phyloP scores from a whole-genome alignment of 2,329 filamentous ascomycete species.

The Fusarium subtropicale region DNA sequence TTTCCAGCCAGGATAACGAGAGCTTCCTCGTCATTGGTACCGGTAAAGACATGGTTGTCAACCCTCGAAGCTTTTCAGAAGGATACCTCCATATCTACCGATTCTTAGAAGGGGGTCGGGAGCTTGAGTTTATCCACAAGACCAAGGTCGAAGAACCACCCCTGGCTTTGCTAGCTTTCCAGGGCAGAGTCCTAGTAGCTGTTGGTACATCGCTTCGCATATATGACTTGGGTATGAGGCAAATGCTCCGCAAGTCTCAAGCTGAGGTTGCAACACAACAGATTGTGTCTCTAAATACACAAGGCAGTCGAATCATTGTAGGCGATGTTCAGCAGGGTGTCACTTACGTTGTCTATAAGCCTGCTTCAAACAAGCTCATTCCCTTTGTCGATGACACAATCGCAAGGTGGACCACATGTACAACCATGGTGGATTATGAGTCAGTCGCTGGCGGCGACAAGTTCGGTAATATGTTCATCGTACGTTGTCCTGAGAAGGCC shows the following conservation, averaged over 20 bases:
- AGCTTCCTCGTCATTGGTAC: slow-evolving; percentile 94
- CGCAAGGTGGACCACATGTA: slow-evolving; percentile 89
- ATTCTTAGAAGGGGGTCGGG: slow-evolving; percentile 85
- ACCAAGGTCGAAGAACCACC: slow-evolving; percentile 92
- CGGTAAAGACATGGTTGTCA: slow-evolving; percentile 87
- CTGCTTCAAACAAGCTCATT: slow-evolving; percentile 89
- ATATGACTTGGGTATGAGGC: slow-evolving; percentile 93
- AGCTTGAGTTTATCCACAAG: slow-evolving; percentile 95
- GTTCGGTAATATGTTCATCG: slow-evolving; percentile 95
- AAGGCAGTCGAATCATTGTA: slow-evolving; percentile 90
- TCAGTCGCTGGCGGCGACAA: slow-evolving; percentile 95
- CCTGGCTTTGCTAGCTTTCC: slow-evolving; percentile 90
- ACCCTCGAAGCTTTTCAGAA: slow-evolving; percentile 77
- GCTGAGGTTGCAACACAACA: slow-evolving; percentile 81
- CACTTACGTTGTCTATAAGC: slow-evolving; percentile 93
- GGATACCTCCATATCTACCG: slow-evolving; percentile 95
- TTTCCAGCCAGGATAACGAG: slow-evolving; percentile 89
- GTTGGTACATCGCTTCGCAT: slow-evolving; percentile 84
- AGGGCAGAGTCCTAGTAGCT: slow-evolving; percentile 88
- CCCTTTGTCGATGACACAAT: slow-evolving; percentile 93
- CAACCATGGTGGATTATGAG: slow-evolving; percentile 97
- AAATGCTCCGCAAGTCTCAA: slow-evolving; percentile 92
- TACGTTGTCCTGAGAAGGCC: slow-evolving; percentile 86
- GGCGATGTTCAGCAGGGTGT: slow-evolving; percentile 94
- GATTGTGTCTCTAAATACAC: slow-evolving; percentile 90